Evolutionary conservation across 202 grass and related monocot genomes (phyloP).

Genomic region (Setaria viridis): DNA sequence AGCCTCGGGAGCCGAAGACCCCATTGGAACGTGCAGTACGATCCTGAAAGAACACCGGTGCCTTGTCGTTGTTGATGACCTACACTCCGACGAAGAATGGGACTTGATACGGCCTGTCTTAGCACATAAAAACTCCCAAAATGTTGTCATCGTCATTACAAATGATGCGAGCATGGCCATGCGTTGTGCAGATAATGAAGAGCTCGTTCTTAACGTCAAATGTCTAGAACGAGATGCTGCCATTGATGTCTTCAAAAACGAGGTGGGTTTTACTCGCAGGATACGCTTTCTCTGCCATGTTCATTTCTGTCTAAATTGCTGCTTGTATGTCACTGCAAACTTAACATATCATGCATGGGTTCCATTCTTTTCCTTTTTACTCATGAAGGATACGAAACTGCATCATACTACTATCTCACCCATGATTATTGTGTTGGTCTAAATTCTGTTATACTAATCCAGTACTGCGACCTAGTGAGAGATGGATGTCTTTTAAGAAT

Average conservation of each 20-base stretch:
- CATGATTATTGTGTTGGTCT: no score
- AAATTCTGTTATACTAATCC: no score
- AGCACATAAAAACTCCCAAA: not conserved
- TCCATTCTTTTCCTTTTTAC: no score
- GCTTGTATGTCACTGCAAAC: no score
- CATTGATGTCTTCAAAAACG: not conserved
- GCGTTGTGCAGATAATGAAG: not conserved
- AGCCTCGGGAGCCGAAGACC: not conserved
- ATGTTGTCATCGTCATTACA: constrained; percentile 33
- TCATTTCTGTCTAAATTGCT: no score
- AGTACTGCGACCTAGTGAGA: no score
- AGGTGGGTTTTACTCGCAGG: no score
- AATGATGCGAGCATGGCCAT: not conserved
- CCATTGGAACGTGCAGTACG: not conserved
- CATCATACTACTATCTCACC: no score
- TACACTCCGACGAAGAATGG: constrained; percentile 40
- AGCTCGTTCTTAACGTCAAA: not conserved
- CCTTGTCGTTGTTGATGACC: constrained; percentile 30
- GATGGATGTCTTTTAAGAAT: no score
- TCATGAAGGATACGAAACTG: no score
- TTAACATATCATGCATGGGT: no score
- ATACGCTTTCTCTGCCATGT: no score
- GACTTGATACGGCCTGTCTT: constrained; percentile 27
- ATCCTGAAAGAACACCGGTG: not conserved
- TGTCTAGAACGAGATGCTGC: not conserved